Conservation (phyloP, 2,329 filamentous ascomycete genomes). For the Pseudocercospora pini-densiflorae region DNA sequence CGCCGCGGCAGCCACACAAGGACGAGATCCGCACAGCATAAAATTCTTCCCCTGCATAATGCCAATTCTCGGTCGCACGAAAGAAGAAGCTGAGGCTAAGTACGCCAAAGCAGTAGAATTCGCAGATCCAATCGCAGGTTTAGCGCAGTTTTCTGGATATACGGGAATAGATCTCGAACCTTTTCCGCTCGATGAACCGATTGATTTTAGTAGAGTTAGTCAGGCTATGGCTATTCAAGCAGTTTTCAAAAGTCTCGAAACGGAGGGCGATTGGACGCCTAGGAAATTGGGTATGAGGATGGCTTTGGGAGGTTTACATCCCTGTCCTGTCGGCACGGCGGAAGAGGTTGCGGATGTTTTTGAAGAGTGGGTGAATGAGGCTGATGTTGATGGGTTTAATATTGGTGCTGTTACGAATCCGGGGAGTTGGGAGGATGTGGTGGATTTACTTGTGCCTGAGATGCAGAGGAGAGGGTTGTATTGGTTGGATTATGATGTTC, state of each 20-base stretch:
- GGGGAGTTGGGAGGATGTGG: constrained; percentile 45
- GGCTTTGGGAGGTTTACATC: constrained; percentile 68
- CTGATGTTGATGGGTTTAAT: constrained; percentile 74
- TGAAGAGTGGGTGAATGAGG: constrained; percentile 67
- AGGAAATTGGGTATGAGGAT: constrained; percentile 42
- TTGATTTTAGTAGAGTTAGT: constrained; percentile 54
- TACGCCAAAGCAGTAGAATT: constrained; percentile 63
- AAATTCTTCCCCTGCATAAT: constrained; percentile 70
- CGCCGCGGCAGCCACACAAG: constrained; percentile 32
- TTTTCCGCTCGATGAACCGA: constrained; percentile 3
- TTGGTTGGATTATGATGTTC: constrained; percentile 56
- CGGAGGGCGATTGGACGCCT: no score
- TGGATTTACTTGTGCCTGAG: constrained; percentile 66
- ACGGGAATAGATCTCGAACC: constrained; percentile 63
- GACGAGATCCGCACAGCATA: constrained; percentile 63
- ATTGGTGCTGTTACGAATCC: constrained; percentile 42
- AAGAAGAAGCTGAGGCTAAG: constrained; percentile 67
- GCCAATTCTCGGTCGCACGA: constrained; percentile 65
- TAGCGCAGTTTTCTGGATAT: constrained; percentile 75
- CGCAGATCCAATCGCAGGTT: constrained; percentile 65
- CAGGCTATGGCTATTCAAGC: constrained; percentile 10
- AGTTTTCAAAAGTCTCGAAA: constrained; percentile 5
- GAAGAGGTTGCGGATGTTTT: constrained; percentile 67
- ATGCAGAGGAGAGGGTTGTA: constrained; percentile 62
- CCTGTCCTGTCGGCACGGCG: constrained; percentile 66